phyloP scores from a whole-genome alignment of 805 yeast species.

The Candida nonsorbophila region DNA sequence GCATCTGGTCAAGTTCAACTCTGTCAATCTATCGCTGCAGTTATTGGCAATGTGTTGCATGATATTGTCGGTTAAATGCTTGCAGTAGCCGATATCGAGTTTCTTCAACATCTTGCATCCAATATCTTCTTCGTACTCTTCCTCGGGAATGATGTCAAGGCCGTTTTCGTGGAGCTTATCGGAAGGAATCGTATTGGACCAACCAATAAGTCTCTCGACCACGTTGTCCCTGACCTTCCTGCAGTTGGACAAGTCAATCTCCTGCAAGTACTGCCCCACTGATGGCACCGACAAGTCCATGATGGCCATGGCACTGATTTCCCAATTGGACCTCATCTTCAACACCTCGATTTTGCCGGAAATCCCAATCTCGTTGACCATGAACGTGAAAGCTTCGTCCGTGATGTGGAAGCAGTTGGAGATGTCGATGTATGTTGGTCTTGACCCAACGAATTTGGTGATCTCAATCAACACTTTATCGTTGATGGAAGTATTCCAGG shows the following conservation, averaged over 20 bases:
- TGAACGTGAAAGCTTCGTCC: conserved; percentile 66
- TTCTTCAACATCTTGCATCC: conserved; percentile 59
- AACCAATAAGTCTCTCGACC: conserved; percentile 62
- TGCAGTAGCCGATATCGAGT: conserved; percentile 66
- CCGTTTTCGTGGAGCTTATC: conserved; percentile 3
- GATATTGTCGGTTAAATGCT: conserved; percentile 63
- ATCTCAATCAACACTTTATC: conserved; percentile 55
- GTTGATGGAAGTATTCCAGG: conserved; percentile 56
- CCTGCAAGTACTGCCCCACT: conserved; percentile 54
- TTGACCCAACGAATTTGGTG: conserved; percentile 64
- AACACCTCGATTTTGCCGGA: conserved; percentile 51
- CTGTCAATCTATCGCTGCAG: conserved; percentile 50
- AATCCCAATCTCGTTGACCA: conserved; percentile 68
- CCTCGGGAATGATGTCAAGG: conserved; percentile 4
- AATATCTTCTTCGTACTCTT: conserved; percentile 16
- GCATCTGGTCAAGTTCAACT: conserved; percentile 65
- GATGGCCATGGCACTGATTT: conserved; percentile 73
- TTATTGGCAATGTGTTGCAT: conserved; percentile 58
- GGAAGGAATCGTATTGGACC: conserved; percentile 18
- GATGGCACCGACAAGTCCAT: conserved; percentile 69
- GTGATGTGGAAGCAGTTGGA: conserved; percentile 75
- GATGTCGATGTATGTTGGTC: conserved; percentile 57
- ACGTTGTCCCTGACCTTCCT: conserved; percentile 70
- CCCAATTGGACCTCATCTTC: conserved; percentile 70
- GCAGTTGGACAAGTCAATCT: conserved; percentile 66